Conservation (phyloP, 164 flowering plant species). For the Echeveria elegans region DNA sequence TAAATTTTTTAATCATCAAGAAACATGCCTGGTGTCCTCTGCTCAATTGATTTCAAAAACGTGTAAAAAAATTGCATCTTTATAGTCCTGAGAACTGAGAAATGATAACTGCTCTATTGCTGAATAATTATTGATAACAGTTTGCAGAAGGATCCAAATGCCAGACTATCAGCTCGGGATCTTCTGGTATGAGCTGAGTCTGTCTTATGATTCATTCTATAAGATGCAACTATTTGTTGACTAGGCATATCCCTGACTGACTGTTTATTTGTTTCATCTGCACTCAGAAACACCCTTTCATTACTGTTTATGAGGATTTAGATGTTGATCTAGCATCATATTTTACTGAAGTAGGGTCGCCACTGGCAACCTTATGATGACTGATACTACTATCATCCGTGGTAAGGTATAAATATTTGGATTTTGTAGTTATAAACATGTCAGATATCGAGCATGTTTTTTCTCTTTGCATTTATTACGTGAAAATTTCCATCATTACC, state of each 20-base stretch:
- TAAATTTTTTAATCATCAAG: not conserved
- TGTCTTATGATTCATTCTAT: not conserved
- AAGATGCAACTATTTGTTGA: not conserved
- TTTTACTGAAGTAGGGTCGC: too few relatives aligned
- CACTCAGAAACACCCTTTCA: constrained; percentile 59
- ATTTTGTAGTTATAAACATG: not conserved
- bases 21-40: not conserved
- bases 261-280: constrained; percentile 21
- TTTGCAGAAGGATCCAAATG: constrained; percentile 62
- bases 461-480: not conserved
- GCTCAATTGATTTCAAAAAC: not conserved
- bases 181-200: constrained; percentile 50
- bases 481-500: not conserved
- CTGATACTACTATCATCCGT: not conserved
- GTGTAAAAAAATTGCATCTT: too few relatives aligned
- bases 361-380: too few relatives aligned
- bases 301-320: too few relatives aligned
- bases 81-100: too few relatives aligned
- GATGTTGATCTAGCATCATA: too few relatives aligned
- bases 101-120: not conserved
- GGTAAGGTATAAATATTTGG: too few relatives aligned
- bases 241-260: not conserved
- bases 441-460: not conserved
- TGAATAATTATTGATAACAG: constrained; percentile 27
- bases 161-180: too few relatives aligned